Conservation (phyloP, 441 rosid genomes). For the Breynia disticha region DNA sequence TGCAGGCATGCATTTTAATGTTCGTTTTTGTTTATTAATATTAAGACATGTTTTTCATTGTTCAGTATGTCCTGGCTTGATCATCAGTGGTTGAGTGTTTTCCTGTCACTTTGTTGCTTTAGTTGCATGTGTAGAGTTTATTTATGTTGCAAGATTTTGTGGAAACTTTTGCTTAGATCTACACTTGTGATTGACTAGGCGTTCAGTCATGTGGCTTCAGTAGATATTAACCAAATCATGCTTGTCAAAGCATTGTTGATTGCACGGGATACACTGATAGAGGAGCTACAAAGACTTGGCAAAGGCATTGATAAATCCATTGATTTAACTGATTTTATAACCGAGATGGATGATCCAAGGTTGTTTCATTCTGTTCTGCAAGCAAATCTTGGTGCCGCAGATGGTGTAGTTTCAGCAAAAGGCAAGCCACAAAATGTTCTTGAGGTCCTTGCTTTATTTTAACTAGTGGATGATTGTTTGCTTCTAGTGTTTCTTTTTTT, state of each 20-base stretch:
- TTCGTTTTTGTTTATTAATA: too few species aligned
- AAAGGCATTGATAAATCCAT: constrained; percentile 38
- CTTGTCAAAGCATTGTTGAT: constrained; percentile 59
- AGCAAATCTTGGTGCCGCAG: constrained; percentile 24
- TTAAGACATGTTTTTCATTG: too few species aligned
- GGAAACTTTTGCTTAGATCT: too few species aligned
- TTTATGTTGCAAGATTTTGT: too few species aligned
- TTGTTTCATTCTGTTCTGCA: constrained; percentile 27
- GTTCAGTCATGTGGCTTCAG: too few species aligned
- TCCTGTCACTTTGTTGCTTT: not conserved
- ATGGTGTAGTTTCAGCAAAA: constrained; percentile 35
- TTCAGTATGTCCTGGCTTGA: not conserved
- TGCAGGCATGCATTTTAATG: too few species aligned
- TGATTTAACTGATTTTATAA: constrained; percentile 43
- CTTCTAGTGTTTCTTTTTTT: not conserved
- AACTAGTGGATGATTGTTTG: constrained; percentile 7
- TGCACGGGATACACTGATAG: constrained; percentile 53
- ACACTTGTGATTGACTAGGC: too few species aligned
- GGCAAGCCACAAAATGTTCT: constrained; percentile 56
- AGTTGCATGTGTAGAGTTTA: too few species aligned
- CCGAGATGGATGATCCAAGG: constrained; percentile 37
- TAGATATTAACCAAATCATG: constrained; percentile 35
- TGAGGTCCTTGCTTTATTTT: constrained; percentile 59
- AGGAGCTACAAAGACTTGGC: constrained; percentile 61
- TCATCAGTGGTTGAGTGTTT: not conserved